Conservation (phyloP, 768 basidiomycete species). For the Amanita rimosa region DNA sequence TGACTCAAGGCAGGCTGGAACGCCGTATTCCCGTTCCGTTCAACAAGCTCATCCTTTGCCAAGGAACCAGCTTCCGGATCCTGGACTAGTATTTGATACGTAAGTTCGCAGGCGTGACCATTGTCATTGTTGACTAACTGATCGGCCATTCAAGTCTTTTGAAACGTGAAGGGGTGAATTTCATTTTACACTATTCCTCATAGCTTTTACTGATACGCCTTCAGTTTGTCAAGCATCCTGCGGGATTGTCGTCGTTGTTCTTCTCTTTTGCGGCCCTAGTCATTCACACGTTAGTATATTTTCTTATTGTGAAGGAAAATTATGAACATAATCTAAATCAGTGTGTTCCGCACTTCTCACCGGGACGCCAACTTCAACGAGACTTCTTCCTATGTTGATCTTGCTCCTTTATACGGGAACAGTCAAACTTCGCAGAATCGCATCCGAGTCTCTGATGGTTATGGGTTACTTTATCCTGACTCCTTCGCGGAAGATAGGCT, state of each 20-base stretch:
- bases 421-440: conserved; percentile 47
- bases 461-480: conserved; percentile 58
- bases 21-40: conserved; percentile 76
- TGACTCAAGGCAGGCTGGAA: conserved; percentile 34
- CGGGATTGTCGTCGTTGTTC: conserved; percentile 69
- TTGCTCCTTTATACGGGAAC: conserved; percentile 75
- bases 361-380: conserved; percentile 59
- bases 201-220: conserved; percentile 2
- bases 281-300: conserved; percentile 48
- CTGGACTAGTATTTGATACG: conserved; percentile 75
- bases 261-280: conserved; percentile 77
- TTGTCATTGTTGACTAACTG: neutral
- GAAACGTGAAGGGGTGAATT: conserved; percentile 51
- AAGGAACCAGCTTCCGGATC: conserved; percentile 59
- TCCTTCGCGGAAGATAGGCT: conserved; percentile 72
- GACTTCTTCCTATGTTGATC: conserved; percentile 81
- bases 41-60: conserved; percentile 59
- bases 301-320: neutral
- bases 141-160: conserved; percentile 31
- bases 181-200: neutral
- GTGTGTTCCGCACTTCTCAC: conserved; percentile 78
- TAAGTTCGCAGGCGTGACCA: conserved; percentile 15
- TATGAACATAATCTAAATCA: conserved; percentile 14
- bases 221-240: conserved; percentile 68
- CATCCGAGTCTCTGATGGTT: conserved; percentile 48